Percentiles rank a stretch among this genome's conserved stretches.
Evolutionary conservation across 1,284 basidiomycete species (phyloP).

Genomic region (Pseudozyma pruni): DNA sequence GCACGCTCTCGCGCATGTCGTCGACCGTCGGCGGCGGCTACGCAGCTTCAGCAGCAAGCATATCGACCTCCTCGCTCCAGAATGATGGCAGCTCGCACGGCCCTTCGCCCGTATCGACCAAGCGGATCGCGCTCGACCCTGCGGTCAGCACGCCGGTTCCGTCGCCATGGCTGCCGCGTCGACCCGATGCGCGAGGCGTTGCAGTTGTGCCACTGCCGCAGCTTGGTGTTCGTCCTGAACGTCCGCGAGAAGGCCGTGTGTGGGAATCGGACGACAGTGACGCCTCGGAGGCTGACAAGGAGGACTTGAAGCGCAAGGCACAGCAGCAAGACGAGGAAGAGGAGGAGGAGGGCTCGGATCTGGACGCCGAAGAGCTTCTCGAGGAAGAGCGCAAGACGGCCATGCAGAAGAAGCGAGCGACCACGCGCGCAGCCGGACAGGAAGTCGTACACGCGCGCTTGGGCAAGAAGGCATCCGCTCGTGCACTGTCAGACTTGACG

Average conservation of each 20-base stretch:
- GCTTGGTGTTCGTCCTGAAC: slow-evolving; percentile 60
- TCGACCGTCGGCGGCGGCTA: slow-evolving; percentile 32
- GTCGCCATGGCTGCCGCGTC: slow-evolving; percentile 56
- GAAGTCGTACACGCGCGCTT: slow-evolving; percentile 59
- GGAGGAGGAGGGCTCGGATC: slow-evolving; percentile 53
- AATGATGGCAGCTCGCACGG: slow-evolving; percentile 13
- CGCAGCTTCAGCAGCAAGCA: slow-evolving; percentile 29
- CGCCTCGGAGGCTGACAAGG: slow-evolving; percentile 24
- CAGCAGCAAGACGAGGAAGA: slow-evolving; percentile 36
- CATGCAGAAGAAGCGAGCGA: slow-evolving; percentile 63
- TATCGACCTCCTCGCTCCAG: slow-evolving; percentile 35
- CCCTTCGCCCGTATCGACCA: slow-evolving; percentile 22
- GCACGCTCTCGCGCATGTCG: slow-evolving; percentile 33
- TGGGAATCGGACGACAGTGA: slow-evolving; percentile 58
- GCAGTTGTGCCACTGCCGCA: slow-evolving; percentile 63
- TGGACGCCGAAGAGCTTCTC: slow-evolving; percentile 58
- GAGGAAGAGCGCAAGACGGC: slow-evolving; percentile 58
- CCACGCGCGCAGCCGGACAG: slow-evolving; percentile 62
- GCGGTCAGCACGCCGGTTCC: slow-evolving; percentile 59
- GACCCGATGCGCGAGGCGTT: slow-evolving; percentile 61
- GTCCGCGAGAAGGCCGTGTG: slow-evolving; percentile 61
- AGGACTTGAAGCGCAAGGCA: slow-evolving; percentile 2
- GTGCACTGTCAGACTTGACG: slow-evolving; percentile 33
- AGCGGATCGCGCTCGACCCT: slow-evolving; percentile 47
- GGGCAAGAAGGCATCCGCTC: slow-evolving; percentile 32